A percentile compares a stretch with the other conserved stretches of the same genome.
These are phyloP conservation scores for Caloboletus firmus DNA, from an alignment of 1,284 basidiomycete species.

Conservation along the genomic window DNA sequence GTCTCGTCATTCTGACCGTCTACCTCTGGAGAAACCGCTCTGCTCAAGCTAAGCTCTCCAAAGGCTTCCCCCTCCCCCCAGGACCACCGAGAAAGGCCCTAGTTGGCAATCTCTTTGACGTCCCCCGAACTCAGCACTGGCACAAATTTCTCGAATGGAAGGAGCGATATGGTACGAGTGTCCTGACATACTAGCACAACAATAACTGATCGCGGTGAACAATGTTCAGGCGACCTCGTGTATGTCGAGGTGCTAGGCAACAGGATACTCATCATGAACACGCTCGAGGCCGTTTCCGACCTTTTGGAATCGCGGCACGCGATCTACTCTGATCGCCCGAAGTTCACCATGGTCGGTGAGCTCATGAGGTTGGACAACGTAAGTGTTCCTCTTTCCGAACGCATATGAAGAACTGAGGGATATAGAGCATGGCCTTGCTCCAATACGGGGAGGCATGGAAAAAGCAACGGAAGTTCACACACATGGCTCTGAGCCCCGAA, in stretches of 20 bases:
- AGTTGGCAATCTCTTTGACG: constrained; percentile 11
- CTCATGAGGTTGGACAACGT: constrained; percentile 37
- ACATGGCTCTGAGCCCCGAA: constrained; percentile 23
- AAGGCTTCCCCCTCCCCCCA: constrained; percentile 11
- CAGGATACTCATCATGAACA: constrained; percentile 36
- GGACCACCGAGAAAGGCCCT: constrained; percentile 8
- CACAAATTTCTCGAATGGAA: constrained; percentile 16
- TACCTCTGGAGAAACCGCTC: constrained; percentile 8
- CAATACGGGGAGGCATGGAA: constrained; percentile 29
- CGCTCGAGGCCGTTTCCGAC: constrained; percentile 32
- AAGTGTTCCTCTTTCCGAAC: not conserved
- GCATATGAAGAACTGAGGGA: not conserved
- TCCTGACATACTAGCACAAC: not conserved
- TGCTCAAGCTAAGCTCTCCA: constrained; percentile 4
- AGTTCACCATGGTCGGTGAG: constrained; percentile 37
- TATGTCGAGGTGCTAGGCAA: constrained; percentile 32
- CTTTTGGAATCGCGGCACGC: constrained; percentile 36
- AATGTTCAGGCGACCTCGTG: constrained; percentile 27
- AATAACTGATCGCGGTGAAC: not conserved
- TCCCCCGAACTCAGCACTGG: constrained; percentile 10
- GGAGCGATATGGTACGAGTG: constrained; percentile 7
- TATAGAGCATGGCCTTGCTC: constrained; percentile 25
- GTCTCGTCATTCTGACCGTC: not conserved
- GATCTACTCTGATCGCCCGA: constrained; percentile 39
- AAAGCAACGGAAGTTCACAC: constrained; percentile 24